phyloP scores from a whole-genome alignment of 352 stramenopile species.

The Globisporangium paroecandrum region DNA sequence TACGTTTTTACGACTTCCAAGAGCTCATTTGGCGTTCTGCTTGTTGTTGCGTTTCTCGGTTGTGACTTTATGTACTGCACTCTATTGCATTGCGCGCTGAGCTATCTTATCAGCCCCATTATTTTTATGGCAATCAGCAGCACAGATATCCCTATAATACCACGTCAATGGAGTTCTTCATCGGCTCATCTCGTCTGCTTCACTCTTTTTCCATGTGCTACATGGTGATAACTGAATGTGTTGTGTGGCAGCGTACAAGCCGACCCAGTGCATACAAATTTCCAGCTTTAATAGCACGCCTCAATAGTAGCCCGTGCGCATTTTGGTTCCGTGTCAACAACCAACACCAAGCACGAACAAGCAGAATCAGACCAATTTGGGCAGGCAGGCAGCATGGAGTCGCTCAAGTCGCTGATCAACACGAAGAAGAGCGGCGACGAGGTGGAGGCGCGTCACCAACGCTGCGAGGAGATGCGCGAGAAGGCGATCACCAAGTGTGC shows the following conservation, averaged over 20 bases:
- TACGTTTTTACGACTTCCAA: slow-evolving; percentile 7
- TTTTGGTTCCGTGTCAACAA: slow-evolving; percentile 2
- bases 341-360: neutral
- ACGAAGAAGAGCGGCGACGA: slow-evolving; percentile 30
- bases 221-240: neutral
- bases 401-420: slow-evolving; percentile 61
- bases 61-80: neutral
- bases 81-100: neutral
- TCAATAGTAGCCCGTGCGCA: slow-evolving; percentile 11
- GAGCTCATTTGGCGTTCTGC: slow-evolving; percentile 3
- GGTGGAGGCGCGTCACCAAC: slow-evolving; percentile 39
- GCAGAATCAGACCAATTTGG: slow-evolving; percentile 5
- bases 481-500: slow-evolving; percentile 66
- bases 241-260: slow-evolving; percentile 4
- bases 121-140: too few relatives aligned
- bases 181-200: neutral
- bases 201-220: neutral
- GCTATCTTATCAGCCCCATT: neutral
- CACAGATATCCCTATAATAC: too few relatives aligned
- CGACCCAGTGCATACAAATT: slow-evolving; percentile 11
- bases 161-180: neutral
- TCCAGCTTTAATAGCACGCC: neutral
- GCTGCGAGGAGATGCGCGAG: slow-evolving; percentile 71
- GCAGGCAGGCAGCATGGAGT: slow-evolving; percentile 41
- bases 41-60: slow-evolving; percentile 6